Percentiles rank a stretch among this genome's conserved stretches.
phyloP scores from a whole-genome alignment of 148 eudicot genomes.

The Nepenthes mirabilis region DNA sequence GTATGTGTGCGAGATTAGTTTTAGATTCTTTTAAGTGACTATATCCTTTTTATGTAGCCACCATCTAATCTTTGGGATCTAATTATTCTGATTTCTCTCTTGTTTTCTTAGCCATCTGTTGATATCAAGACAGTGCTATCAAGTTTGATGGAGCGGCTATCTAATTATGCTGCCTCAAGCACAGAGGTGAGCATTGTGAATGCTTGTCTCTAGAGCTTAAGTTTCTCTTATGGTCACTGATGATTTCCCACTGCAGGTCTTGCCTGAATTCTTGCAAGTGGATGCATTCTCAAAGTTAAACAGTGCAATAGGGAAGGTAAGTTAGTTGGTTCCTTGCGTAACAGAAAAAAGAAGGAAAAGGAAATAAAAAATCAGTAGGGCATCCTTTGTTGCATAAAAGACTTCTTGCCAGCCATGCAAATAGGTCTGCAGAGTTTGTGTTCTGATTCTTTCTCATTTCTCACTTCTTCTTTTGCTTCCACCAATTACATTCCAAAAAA shows the following conservation, averaged over 20 bases:
- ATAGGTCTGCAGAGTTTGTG: too few relatives aligned
- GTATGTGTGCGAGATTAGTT: background rate
- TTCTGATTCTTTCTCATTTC: too few relatives aligned
- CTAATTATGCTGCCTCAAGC: slow-evolving; percentile 94
- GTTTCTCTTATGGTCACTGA: slow-evolving; percentile 3
- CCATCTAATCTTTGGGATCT: background rate
- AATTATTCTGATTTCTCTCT: background rate
- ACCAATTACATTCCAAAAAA: too few relatives aligned
- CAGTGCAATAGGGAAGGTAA: slow-evolving; percentile 89
- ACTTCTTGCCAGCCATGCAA: too few relatives aligned
- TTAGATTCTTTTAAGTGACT: background rate
- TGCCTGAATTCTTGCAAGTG: slow-evolving; percentile 94
- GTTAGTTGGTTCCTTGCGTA: background rate
- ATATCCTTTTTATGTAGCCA: background rate
- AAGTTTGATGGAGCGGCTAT: slow-evolving; percentile 86
- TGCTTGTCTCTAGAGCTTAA: slow-evolving; percentile 4
- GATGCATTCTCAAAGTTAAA: slow-evolving; percentile 93
- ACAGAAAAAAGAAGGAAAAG: background rate
- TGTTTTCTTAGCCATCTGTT: slow-evolving; percentile 54
- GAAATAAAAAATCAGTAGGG: too few relatives aligned
- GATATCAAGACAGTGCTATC: slow-evolving; percentile 93
- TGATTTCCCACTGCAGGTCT: slow-evolving; percentile 46
- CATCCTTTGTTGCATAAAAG: too few relatives aligned
- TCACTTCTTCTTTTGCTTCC: too few relatives aligned
- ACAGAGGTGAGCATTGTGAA: slow-evolving; percentile 51